phyloP scores from a whole-genome alignment of 2,329 filamentous ascomycete species.

The Cladosporium halotolerans region DNA sequence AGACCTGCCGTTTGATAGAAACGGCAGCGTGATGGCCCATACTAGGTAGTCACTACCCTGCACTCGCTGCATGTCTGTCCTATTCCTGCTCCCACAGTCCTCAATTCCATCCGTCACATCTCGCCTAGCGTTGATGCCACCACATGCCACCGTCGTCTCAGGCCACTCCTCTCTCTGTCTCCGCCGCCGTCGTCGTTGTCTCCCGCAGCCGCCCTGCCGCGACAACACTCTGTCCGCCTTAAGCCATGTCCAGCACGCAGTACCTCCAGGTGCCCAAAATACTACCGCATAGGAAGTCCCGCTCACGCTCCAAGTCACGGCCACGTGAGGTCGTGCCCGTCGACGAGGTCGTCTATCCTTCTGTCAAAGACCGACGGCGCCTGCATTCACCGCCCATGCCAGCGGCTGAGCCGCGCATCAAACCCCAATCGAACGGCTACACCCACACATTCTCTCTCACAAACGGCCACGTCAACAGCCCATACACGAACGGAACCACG shows the following conservation, averaged over 20 bases:
- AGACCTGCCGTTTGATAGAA: too few species aligned
- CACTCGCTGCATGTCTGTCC: neutral
- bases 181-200: neutral
- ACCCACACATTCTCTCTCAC: slow-evolving; percentile 7
- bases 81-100: neutral
- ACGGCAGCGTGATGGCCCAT: too few species aligned
- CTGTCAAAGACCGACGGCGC: slow-evolving; percentile 14
- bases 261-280: slow-evolving; percentile 34
- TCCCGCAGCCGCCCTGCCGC: neutral
- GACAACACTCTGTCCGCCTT: neutral
- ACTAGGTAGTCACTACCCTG: neutral
- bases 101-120: neutral
- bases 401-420: slow-evolving; percentile 9
- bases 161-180: neutral
- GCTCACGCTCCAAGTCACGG: slow-evolving; percentile 28
- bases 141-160: neutral
- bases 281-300: slow-evolving; percentile 27
- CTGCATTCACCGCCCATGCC: slow-evolving; percentile 19
- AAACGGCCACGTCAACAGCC: slow-evolving; percentile 2
- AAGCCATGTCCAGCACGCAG: slow-evolving; percentile 23
- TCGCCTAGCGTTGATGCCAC: neutral
- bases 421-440: slow-evolving; percentile 5
- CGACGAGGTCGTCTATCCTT: slow-evolving; percentile 17
- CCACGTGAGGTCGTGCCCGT: slow-evolving; percentile 18
- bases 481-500: slow-evolving; percentile 13